Percentiles rank a stretch among this genome's conserved stretches.
These are phyloP conservation scores for Oryza nivara DNA, from an alignment of 176 grass and related monocot genomes.

Conservation along the genomic window DNA sequence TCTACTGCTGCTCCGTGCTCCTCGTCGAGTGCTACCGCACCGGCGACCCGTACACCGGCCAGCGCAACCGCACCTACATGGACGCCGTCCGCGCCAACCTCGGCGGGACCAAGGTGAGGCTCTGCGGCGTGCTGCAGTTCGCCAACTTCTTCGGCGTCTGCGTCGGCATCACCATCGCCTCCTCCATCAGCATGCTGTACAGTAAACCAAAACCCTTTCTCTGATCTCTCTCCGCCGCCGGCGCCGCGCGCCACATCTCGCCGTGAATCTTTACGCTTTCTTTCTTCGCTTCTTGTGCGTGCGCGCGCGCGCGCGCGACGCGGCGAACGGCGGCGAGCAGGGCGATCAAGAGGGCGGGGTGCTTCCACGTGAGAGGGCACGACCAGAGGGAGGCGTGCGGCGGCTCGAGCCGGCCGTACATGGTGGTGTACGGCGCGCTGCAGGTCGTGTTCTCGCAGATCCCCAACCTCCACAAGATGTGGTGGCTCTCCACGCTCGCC, in stretches of 20 bases:
- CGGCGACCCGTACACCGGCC: slow-evolving; percentile 58
- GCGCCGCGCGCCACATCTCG: background rate
- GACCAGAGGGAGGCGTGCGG: slow-evolving; percentile 17
- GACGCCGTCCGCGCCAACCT: slow-evolving; percentile 70
- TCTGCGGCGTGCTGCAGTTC: slow-evolving; percentile 46
- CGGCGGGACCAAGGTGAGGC: slow-evolving; percentile 38
- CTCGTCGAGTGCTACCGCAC: slow-evolving; percentile 87
- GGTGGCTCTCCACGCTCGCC: background rate
- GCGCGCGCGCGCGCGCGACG: no score
- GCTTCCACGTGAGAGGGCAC: slow-evolving; percentile 43
- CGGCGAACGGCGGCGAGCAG: background rate
- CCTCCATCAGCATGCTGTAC: slow-evolving; percentile 40
- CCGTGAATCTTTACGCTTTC: background rate
- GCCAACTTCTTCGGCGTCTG: slow-evolving; percentile 36
- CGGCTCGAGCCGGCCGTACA: slow-evolving; percentile 32
- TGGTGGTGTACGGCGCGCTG: slow-evolving; percentile 36
- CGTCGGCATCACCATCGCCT: slow-evolving; percentile 39
- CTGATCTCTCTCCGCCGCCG: background rate
- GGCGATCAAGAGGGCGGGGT: slow-evolving; percentile 28
- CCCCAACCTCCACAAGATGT: background rate
- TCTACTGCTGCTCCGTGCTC: slow-evolving; percentile 77
- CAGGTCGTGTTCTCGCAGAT: slow-evolving; percentile 45
- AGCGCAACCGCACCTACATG: slow-evolving; percentile 81
- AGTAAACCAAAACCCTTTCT: background rate
- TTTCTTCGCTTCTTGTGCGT: background rate